Evolutionary conservation across 305 asterid genomes (phyloP).

Genomic region (Rubia tinctorum): DNA sequence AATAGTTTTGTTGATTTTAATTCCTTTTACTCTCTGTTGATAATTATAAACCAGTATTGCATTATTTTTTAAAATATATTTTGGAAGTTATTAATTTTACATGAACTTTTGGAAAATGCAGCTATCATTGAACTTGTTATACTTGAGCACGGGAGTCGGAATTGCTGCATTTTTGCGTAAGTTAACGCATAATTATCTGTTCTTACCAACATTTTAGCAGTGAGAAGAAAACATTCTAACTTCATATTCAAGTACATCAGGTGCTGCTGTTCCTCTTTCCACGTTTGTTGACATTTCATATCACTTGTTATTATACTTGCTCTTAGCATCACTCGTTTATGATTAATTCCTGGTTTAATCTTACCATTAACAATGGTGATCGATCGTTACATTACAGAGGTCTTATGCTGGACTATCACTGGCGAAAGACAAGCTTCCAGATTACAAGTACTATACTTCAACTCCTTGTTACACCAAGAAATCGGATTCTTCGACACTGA

Average conservation of each 20-base stretch:
- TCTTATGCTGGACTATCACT: slow-evolving; percentile 42
- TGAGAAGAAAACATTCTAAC: background rate
- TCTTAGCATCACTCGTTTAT: too few relatives aligned
- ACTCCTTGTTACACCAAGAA: too few relatives aligned
- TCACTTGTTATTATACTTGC: too few relatives aligned
- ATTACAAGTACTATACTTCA: slow-evolving; percentile 39
- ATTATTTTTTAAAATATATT: too few relatives aligned
- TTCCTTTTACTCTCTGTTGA: too few relatives aligned
- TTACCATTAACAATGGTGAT: too few relatives aligned
- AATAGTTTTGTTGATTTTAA: too few relatives aligned
- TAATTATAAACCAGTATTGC: background rate
- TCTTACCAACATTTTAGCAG: background rate
- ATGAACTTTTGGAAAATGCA: slow-evolving; percentile 13
- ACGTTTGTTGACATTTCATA: too few relatives aligned
- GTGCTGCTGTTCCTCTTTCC: background rate
- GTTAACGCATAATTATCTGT: slow-evolving; percentile 1
- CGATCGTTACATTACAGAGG: slow-evolving; percentile 33
- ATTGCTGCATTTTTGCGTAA: slow-evolving; percentile 44
- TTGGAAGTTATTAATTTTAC: too few relatives aligned
- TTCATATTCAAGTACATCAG: background rate
- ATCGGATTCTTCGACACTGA: too few relatives aligned
- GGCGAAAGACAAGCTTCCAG: slow-evolving; percentile 52
- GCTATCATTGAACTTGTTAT: slow-evolving; percentile 39
- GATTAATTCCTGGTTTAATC: too few relatives aligned
- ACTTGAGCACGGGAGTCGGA: slow-evolving; percentile 37